Conservation (phyloP, 73 alveolate genomes). For the Tetrahymena malaccensis region DNA sequence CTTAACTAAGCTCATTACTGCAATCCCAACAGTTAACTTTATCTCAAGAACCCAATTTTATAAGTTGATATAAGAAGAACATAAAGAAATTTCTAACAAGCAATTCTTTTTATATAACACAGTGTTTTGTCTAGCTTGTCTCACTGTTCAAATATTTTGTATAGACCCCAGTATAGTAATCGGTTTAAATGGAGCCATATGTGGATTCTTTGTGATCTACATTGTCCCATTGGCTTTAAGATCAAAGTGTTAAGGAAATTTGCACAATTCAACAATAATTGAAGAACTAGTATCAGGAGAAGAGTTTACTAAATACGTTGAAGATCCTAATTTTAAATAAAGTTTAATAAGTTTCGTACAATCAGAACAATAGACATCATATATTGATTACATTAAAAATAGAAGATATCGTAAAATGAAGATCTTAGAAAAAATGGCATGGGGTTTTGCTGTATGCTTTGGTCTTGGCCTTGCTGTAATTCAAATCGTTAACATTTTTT, state of each 20-base stretch:
- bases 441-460: background rate
- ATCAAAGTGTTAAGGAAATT: background rate
- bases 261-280: background rate
- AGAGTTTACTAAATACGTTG: background rate
- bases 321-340: background rate
- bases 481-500: background rate
- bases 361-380: background rate
- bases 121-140: background rate
- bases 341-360: background rate
- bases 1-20: background rate
- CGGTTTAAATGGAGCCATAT: background rate
- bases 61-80: background rate
- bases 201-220: background rate
- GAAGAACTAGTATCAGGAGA: background rate
- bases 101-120: background rate
- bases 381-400: background rate
- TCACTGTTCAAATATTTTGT: background rate
- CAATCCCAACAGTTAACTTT: background rate
- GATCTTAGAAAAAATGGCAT: background rate
- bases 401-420: background rate
- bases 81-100: background rate
- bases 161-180: background rate
- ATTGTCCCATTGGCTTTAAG: background rate
- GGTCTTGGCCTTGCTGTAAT: background rate
- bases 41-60: background rate